Percentiles rank a stretch among this genome's conserved stretches.
phyloP scores from a whole-genome alignment of 352 stramenopile species.

The Globisporangium cylindrosporum region DNA sequence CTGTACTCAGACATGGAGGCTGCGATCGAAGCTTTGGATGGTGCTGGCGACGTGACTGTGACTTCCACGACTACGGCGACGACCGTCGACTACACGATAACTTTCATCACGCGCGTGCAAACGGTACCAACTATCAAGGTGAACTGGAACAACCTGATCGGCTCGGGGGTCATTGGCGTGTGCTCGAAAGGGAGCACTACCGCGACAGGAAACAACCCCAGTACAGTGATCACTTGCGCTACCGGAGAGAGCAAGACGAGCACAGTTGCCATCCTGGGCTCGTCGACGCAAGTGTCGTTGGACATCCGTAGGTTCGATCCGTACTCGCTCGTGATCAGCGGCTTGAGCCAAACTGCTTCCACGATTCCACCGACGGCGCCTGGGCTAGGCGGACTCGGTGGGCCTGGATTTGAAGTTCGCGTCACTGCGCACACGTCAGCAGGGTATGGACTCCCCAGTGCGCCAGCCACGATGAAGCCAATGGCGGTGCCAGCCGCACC shows the following conservation, averaged over 20 bases:
- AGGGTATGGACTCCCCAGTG: slow-evolving; percentile 58
- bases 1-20: slow-evolving; percentile 76
- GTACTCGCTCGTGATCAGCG: slow-evolving; percentile 55
- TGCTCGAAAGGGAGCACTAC: slow-evolving; percentile 40
- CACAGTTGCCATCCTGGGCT: slow-evolving; percentile 31
- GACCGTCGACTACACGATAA: slow-evolving; percentile 49
- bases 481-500: slow-evolving; percentile 81
- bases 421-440: slow-evolving; percentile 63
- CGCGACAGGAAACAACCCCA: slow-evolving; percentile 29
- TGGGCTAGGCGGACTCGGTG: slow-evolving; percentile 32
- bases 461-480: slow-evolving; percentile 77
- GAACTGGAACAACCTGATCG: slow-evolving; percentile 31
- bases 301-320: slow-evolving; percentile 40
- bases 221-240: slow-evolving; percentile 44
- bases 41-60: slow-evolving; percentile 80
- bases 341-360: slow-evolving; percentile 40
- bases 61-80: slow-evolving; percentile 19
- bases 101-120: slow-evolving; percentile 48
- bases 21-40: slow-evolving; percentile 74
- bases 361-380: slow-evolving; percentile 24
- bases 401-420: slow-evolving; percentile 56
- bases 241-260: slow-evolving; percentile 40
- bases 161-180: slow-evolving; percentile 37
- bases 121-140: slow-evolving; percentile 34
- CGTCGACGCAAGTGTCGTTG: slow-evolving; percentile 39